phyloP scores from a whole-genome alignment of 345 rosid genomes.

The Camelina laxa region DNA sequence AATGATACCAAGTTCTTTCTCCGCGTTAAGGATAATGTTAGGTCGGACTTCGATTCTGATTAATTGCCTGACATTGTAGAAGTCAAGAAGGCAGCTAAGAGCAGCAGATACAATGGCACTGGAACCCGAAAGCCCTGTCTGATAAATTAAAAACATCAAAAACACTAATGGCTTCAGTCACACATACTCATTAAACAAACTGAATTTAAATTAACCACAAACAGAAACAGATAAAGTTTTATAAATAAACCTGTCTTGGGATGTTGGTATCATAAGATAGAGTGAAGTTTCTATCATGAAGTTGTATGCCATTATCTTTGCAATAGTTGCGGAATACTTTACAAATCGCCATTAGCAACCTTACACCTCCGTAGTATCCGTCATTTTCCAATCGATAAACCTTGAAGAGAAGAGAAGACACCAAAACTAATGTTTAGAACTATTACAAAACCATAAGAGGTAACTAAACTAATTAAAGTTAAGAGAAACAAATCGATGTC shows the following conservation, averaged over 20 bases:
- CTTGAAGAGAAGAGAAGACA: not conserved
- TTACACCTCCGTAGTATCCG: conserved; percentile 90
- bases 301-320: conserved; percentile 58
- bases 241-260: conserved; percentile 77
- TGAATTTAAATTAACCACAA: not conserved
- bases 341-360: conserved; percentile 87
- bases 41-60: conserved; percentile 77
- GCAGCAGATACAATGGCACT: conserved; percentile 94
- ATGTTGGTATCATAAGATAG: conserved; percentile 86
- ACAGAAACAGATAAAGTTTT: not conserved
- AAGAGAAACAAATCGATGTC: not conserved
- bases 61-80: conserved; percentile 74
- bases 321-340: conserved; percentile 66
- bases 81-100: conserved; percentile 83
- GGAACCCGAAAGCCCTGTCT: conserved; percentile 95
- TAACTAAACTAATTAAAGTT: too few relatives aligned
- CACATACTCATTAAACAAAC: conserved; percentile 9
- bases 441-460: too few relatives aligned
- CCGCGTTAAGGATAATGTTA: conserved; percentile 69
- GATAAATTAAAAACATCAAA: conserved; percentile 31
- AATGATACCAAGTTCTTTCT: conserved; percentile 85
- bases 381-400: conserved; percentile 66
- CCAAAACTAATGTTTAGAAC: too few relatives aligned
- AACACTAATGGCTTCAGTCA: not conserved
- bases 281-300: conserved; percentile 62